phyloP scores from a whole-genome alignment of 2,329 filamentous ascomycete species.

The Alternaria infectoria region DNA sequence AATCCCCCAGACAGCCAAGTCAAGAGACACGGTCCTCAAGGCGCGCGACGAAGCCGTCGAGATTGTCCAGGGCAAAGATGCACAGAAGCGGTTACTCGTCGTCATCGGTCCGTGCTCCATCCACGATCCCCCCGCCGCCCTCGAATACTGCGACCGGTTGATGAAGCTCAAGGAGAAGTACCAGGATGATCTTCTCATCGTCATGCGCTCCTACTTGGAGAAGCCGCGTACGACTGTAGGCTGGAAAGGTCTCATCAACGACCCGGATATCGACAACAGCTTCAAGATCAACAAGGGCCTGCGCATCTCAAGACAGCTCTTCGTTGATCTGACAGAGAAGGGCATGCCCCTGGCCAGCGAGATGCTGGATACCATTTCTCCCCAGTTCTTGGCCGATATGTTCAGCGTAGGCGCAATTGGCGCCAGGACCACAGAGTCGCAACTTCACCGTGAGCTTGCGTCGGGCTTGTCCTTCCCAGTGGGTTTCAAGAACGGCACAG shows the following conservation, averaged over 20 bases:
- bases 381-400: conserved; percentile 93
- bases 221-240: conserved; percentile 97
- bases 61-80: conserved; percentile 66
- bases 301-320: conserved; percentile 83
- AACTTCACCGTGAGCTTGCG: conserved; percentile 92
- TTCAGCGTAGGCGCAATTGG: conserved; percentile 92
- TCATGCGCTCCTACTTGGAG: conserved; percentile 98
- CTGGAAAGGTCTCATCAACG: conserved; percentile 99
- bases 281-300: conserved; percentile 99
- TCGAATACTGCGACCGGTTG: conserved; percentile 90
- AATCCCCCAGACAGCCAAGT: conserved; percentile 66
- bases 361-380: conserved; percentile 98
- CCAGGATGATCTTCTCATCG: conserved; percentile 85
- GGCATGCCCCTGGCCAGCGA: conserved; percentile 97
- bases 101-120: conserved; percentile 96
- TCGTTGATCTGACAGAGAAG: conserved; percentile 86
- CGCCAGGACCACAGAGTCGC: conserved; percentile 94
- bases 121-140: conserved; percentile 87
- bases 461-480: conserved; percentile 96
- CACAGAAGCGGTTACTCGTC: conserved; percentile 68
- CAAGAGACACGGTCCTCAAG: conserved; percentile 62
- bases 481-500: conserved; percentile 99
- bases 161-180: conserved; percentile 85
- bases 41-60: conserved; percentile 67
- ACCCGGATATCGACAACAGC: conserved; percentile 96